A percentile compares a stretch with the other conserved stretches of the same genome.
These are phyloP conservation scores for Cladosporium phlei DNA, from an alignment of 2,329 filamentous ascomycete species.

Conservation along the genomic window DNA sequence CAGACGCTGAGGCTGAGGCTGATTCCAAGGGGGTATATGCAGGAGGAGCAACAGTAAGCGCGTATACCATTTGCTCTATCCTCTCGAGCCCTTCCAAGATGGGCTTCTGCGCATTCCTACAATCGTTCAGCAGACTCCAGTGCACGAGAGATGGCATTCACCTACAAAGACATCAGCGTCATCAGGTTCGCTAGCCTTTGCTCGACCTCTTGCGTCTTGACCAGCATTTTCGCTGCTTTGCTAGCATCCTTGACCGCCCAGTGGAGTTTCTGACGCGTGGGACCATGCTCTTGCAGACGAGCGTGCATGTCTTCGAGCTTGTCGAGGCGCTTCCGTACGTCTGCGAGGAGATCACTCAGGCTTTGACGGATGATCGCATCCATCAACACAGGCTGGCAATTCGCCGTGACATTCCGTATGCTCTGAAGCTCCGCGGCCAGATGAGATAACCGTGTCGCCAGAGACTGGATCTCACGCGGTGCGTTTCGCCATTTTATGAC, in stretches of 20 bases:
- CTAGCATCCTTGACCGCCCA: conserved; percentile 6
- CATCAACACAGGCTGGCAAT: neutral
- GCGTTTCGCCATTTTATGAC: neutral
- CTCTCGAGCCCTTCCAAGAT: neutral
- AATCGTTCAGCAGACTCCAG: neutral
- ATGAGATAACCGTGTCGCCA: neutral
- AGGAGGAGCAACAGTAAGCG: neutral
- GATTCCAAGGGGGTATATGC: neutral
- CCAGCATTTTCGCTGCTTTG: neutral
- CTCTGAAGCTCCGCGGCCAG: neutral
- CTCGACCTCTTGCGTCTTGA: neutral
- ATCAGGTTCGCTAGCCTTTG: conserved; percentile 1
- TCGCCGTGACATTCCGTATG: neutral
- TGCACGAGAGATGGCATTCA: neutral
- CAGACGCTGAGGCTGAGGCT: neutral
- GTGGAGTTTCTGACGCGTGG: neutral
- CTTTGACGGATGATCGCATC: conserved; percentile 2
- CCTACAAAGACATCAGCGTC: neutral
- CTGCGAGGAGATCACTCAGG: neutral
- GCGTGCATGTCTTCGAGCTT: conserved; percentile 1
- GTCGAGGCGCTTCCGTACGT: neutral
- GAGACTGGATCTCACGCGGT: neutral
- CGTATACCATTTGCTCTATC: neutral
- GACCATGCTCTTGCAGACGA: neutral
- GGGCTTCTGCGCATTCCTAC: neutral